Evolutionary conservation across 148 eudicot species (phyloP), one percentile per base, ranked within the genome.

Genomic region (Chenopodium album): DNA sequence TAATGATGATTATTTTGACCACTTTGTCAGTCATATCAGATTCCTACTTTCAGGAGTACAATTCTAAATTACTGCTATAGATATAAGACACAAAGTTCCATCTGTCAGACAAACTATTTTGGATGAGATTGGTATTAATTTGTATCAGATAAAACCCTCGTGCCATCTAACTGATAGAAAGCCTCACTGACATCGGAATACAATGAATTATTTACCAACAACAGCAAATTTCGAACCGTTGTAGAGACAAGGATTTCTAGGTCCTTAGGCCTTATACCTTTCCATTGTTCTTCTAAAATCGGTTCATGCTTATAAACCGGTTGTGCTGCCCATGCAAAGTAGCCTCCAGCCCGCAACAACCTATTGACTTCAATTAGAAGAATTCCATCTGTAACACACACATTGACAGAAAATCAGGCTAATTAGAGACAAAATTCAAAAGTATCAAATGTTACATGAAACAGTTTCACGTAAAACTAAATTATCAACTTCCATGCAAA

Each of bases 311-410:
- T 94, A 81, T 96, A 96, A 72, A 94, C 99, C 82, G 98, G 99
- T 79, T 96, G 99, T 60, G 99, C 99, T 16, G 99, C 99, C 99
- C 99, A 96, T 71, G 82, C 97, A 86, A 96, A 96, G 80, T 96
- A 96, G 81, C 99, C 99, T 67, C 99, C 98, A 31, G 92, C 99
- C 32, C 97, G 90, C 77, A 96, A 90, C 90, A 96, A 86, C 85
- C 99, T 88, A 83, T 96, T 91, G 88, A 94, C 94, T 89, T 96
- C 99, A 60, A 96, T 92, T 70, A 96, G 94, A 83, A 94, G 88
- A 82, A 96, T 92, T 71, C 99, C 99, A 89, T 92, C 99, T 96
- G 76, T 64, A 47, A 74, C 47, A 85, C 52, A 74, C 75, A 46
- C 66, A 75, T 87, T 71, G 76, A 82, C 80, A 64, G 23, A 48